These are phyloP conservation scores for Sphagnum fallax DNA, from an alignment of 228 moss, liverwort and hornwort species.

Conservation along the genomic window DNA sequence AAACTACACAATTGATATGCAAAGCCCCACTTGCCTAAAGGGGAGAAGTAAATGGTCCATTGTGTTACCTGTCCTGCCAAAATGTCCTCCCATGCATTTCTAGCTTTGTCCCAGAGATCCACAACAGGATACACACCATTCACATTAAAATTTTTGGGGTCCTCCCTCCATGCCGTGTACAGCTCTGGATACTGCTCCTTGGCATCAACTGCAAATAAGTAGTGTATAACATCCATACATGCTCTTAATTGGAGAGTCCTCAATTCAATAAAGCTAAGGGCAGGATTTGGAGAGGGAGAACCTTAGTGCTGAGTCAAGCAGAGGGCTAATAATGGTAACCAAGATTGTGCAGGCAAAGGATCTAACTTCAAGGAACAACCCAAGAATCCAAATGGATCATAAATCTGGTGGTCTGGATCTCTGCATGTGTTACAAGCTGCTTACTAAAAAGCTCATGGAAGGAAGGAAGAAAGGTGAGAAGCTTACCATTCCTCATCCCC, in stretches of 20 bases:
- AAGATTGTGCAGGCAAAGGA: too few species aligned
- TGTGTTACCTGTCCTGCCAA: constrained; percentile 41
- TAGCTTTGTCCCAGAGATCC: constrained; percentile 79
- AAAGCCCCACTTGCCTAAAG: too few species aligned
- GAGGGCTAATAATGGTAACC: too few species aligned
- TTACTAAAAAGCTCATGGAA: too few species aligned
- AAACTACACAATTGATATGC: too few species aligned
- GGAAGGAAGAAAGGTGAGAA: not conserved
- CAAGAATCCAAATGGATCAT: too few species aligned
- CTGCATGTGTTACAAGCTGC: too few species aligned
- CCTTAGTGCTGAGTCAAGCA: not conserved
- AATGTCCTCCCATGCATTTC: constrained; percentile 69
- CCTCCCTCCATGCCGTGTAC: constrained; percentile 72
- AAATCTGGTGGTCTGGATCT: too few species aligned
- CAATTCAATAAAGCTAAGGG: too few species aligned
- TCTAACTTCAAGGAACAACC: too few species aligned
- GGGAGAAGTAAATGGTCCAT: not conserved
- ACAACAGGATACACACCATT: constrained; percentile 70
- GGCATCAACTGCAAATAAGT: constrained; percentile 43
- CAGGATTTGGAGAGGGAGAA: not conserved
- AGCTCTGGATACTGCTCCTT: constrained; percentile 48
- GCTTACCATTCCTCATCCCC: constrained; percentile 70
- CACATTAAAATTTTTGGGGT: constrained; percentile 61
- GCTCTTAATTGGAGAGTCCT: too few species aligned
- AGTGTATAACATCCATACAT: not conserved